Percentiles rank a stretch among this genome's conserved stretches.
phyloP scores from a whole-genome alignment of 164 flowering plant genomes.

The Platanus orientalis region DNA sequence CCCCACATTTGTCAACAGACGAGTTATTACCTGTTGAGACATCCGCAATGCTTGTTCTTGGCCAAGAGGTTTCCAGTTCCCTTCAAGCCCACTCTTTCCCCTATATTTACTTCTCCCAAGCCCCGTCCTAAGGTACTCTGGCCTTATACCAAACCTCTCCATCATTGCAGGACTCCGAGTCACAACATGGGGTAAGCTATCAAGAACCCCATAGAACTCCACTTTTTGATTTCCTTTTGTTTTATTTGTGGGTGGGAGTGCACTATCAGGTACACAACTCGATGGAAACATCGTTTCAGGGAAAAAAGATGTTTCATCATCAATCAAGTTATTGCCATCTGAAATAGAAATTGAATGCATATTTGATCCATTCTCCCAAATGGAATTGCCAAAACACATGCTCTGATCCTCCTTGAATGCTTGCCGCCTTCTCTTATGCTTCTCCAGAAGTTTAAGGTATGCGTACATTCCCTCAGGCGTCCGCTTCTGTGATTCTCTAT shows the following conservation, averaged over 20 bases:
- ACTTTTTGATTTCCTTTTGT: constrained; percentile 39
- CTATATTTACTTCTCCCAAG: constrained; percentile 49
- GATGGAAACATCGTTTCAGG: constrained; percentile 77
- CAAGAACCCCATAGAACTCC: constrained; percentile 74
- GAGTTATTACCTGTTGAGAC: constrained; percentile 66
- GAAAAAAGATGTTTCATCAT: constrained; percentile 51
- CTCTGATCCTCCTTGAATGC: constrained; percentile 55
- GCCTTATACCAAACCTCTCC: constrained; percentile 87
- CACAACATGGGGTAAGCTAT: constrained; percentile 64
- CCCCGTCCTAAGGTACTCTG: constrained; percentile 63
- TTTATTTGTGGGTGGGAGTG: constrained; percentile 40
- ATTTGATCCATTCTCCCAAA: constrained; percentile 37
- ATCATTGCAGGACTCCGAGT: constrained; percentile 76
- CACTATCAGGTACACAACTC: constrained; percentile 87
- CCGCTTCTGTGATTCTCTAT: constrained; percentile 59
- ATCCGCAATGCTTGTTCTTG: constrained; percentile 71
- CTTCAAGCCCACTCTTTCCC: constrained; percentile 47
- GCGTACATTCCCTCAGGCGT: constrained; percentile 77
- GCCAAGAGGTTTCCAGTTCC: constrained; percentile 42
- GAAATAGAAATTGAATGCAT: constrained; percentile 32
- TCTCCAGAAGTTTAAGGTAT: constrained; percentile 56
- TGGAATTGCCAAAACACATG: constrained; percentile 29
- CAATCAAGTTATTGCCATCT: constrained; percentile 35
- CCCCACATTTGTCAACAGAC: constrained; percentile 51
- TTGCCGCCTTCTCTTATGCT: constrained; percentile 64